phyloP scores from a whole-genome alignment of 2,329 filamentous ascomycete genomes.

The Cadophora luteo-olivacea region DNA sequence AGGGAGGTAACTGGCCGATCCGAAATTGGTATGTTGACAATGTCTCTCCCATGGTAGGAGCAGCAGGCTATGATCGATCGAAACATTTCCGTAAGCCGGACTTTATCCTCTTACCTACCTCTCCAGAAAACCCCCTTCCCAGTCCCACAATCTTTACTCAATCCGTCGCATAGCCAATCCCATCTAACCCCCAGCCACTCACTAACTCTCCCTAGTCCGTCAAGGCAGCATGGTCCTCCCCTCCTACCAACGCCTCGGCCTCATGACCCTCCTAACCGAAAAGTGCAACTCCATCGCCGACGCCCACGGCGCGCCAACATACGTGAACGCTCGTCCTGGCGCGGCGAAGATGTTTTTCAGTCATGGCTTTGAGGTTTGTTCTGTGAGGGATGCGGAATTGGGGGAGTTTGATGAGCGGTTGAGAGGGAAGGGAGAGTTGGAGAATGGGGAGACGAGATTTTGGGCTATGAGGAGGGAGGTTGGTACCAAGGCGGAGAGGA shows the following conservation, averaged over 20 bases:
- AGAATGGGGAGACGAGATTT: conserved; percentile 4
- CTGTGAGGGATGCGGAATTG: neutral
- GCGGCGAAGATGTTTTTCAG: neutral
- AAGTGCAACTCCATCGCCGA: conserved; percentile 1
- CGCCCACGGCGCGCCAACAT: neutral
- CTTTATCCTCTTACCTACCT: no score
- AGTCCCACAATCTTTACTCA: no score
- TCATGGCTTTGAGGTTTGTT: neutral
- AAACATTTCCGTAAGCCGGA: neutral
- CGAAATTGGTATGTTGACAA: conserved; percentile 2
- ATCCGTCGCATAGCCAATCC: no score
- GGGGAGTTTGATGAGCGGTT: neutral
- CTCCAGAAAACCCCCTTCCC: no score
- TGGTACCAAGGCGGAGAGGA: neutral
- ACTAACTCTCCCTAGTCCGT: neutral
- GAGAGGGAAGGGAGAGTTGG: neutral
- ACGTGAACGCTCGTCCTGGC: neutral
- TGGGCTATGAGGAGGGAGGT: neutral
- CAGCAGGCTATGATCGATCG: neutral
- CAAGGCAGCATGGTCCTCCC: conserved; percentile 1
- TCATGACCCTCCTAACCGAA: neutral
- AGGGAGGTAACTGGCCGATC: neutral
- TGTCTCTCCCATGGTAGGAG: neutral
- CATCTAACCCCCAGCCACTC: no score
- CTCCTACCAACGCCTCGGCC: neutral